Evolutionary conservation across 805 yeast species (phyloP).

Genomic region (Starmerella khaoyaiensis): DNA sequence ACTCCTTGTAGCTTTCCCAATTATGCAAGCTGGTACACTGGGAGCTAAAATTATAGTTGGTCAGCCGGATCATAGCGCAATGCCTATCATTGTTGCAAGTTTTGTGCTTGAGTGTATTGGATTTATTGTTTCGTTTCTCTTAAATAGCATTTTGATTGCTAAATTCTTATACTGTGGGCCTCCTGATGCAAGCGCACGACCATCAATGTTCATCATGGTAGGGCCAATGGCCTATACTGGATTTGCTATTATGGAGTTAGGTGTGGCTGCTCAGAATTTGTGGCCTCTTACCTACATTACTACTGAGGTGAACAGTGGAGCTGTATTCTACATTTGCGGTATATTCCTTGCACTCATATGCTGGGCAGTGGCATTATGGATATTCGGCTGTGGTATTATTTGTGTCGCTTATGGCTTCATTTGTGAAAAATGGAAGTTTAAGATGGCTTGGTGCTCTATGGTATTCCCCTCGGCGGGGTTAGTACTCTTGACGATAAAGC

Average conservation of each 20-base stretch:
- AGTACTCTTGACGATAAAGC: constrained; percentile 2
- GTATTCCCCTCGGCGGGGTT: constrained; percentile 6
- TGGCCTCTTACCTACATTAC: neutral
- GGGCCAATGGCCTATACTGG: constrained; percentile 7
- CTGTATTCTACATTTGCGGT: neutral
- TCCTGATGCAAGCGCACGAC: constrained; percentile 1
- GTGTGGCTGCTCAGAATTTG: neutral
- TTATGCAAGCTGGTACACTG: constrained; percentile 5
- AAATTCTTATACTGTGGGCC: neutral
- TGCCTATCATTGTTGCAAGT: constrained; percentile 4
- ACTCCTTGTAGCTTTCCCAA: constrained; percentile 4
- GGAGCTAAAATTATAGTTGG: neutral
- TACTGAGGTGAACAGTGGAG: neutral
- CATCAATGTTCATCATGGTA: constrained; percentile 6
- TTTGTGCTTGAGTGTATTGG: constrained; percentile 1
- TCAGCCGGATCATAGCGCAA: constrained; percentile 1
- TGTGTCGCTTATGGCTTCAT: neutral
- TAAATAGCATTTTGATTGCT: neutral
- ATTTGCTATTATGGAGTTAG: neutral
- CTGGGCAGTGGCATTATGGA: constrained; percentile 4
- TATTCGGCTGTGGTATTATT: neutral
- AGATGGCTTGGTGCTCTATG: constrained; percentile 5
- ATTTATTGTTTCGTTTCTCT: constrained; percentile 1
- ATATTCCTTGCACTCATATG: constrained; percentile 1
- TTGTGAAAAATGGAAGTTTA: neutral